phyloP scores from a whole-genome alignment of 1,139 yeast genomes.

The Nakaseomyces nivariensis region DNA sequence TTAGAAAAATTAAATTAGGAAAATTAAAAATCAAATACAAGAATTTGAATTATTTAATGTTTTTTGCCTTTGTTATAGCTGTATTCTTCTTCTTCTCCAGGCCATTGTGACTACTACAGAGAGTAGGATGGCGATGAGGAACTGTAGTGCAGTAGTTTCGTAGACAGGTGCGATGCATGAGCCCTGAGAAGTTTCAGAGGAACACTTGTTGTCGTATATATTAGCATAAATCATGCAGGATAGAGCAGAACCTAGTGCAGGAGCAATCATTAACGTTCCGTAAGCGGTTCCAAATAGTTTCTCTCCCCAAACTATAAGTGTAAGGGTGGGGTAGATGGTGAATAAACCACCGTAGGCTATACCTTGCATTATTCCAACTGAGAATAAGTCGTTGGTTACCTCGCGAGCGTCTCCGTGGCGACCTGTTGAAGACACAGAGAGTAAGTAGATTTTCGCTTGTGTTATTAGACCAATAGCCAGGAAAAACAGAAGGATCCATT shows the following conservation, averaged over 20 bases:
- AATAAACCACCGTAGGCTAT: constrained; percentile 74
- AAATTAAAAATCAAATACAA: too few relatives aligned
- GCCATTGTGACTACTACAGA: constrained; percentile 8
- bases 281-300: constrained; percentile 87
- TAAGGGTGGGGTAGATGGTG: constrained; percentile 75
- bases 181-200: constrained; percentile 3
- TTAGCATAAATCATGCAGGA: constrained; percentile 67
- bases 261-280: constrained; percentile 87
- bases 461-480: constrained; percentile 39
- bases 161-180: constrained; percentile 18
- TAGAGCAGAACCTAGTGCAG: constrained; percentile 71
- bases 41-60: too few relatives aligned
- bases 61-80: not conserved
- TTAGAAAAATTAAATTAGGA: too few relatives aligned
- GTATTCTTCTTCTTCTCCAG: constrained; percentile 11
- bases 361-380: constrained; percentile 47
- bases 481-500: constrained; percentile 38
- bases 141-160: constrained; percentile 9
- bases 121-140: constrained; percentile 10
- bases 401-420: constrained; percentile 5
- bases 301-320: constrained; percentile 81
- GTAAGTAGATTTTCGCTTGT: constrained; percentile 27
- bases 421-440: constrained; percentile 7
- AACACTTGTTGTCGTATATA: constrained; percentile 41
- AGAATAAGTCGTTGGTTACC: constrained; percentile 9